These are phyloP conservation scores for Adansonia grandidieri DNA, from an alignment of 441 rosid genomes.

Conservation along the genomic window DNA sequence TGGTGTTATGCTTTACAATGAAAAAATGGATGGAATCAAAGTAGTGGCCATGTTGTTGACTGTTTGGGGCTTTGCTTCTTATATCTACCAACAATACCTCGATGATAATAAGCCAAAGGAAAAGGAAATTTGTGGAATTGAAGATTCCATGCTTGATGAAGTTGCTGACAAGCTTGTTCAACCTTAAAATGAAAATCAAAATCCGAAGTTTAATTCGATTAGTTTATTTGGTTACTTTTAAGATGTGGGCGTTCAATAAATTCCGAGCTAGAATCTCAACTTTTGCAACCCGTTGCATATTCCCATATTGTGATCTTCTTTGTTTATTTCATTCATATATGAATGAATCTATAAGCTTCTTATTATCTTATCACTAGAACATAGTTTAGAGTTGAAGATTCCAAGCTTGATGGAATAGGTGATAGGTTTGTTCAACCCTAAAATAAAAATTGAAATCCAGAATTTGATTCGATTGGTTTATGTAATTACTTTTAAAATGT, in stretches of 20 bases:
- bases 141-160: slow-evolving; percentile 3
- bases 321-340: too few species aligned
- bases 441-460: not conserved
- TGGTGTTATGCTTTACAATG: slow-evolving; percentile 12
- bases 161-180: not conserved
- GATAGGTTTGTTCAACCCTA: not conserved
- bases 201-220: not conserved
- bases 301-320: too few species aligned
- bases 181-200: not conserved
- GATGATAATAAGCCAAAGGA: slow-evolving; percentile 14
- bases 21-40: slow-evolving; percentile 30
- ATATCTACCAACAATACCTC: slow-evolving; percentile 32
- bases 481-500: too few species aligned
- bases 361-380: too few species aligned
- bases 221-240: not conserved
- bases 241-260: too few species aligned
- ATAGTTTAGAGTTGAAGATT: not conserved
- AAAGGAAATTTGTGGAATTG: not conserved
- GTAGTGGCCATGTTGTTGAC: slow-evolving; percentile 39
- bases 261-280: too few species aligned
- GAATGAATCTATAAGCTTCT: too few species aligned
- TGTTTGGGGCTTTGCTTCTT: slow-evolving; percentile 36
- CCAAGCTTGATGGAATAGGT: slow-evolving; percentile 2
- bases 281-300: too few species aligned
- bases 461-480: too few species aligned